These are phyloP conservation scores for Papiliotrema laurentii DNA, from an alignment of 1,284 basidiomycete genomes.

Conservation along the genomic window DNA sequence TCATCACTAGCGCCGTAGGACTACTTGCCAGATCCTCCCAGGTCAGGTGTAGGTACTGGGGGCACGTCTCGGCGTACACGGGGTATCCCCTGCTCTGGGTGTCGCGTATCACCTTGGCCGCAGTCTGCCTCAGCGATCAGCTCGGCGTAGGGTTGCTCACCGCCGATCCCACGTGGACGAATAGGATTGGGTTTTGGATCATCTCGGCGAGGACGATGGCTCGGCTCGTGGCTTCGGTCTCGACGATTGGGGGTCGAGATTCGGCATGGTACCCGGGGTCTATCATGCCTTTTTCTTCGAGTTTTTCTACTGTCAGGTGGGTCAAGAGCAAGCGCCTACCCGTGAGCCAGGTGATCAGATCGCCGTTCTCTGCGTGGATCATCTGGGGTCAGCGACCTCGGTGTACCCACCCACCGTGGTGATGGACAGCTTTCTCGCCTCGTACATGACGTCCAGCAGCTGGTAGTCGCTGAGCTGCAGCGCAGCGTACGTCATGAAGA, in stretches of 20 bases:
- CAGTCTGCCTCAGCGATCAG: neutral
- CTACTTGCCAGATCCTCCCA: constrained; percentile 12
- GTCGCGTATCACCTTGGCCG: constrained; percentile 15
- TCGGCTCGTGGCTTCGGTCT: constrained; percentile 30
- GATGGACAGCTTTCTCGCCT: constrained; percentile 10
- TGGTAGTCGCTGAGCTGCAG: constrained; percentile 11
- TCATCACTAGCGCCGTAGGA: neutral
- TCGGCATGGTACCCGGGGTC: constrained; percentile 15
- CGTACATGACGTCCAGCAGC: constrained; percentile 15
- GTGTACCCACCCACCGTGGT: constrained; percentile 9
- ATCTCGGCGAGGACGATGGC: constrained; percentile 29
- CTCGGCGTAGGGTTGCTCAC: constrained; percentile 5
- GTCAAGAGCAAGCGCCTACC: too few relatives aligned
- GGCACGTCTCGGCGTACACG: constrained; percentile 27
- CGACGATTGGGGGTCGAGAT: constrained; percentile 29
- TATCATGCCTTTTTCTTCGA: constrained; percentile 3
- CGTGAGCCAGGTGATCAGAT: constrained; percentile 20
- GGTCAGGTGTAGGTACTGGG: constrained; percentile 15
- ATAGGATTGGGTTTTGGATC: constrained; percentile 26
- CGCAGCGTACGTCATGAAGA: constrained; percentile 18
- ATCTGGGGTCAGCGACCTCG: constrained; percentile 4
- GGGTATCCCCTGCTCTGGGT: constrained; percentile 22
- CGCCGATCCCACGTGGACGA: constrained; percentile 30
- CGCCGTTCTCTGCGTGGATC: constrained; percentile 21
- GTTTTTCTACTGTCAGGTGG: too few relatives aligned